Base-by-base conservation (phyloP, 2,329 filamentous ascomycete species). In the Botrytis elliptica region DNA sequence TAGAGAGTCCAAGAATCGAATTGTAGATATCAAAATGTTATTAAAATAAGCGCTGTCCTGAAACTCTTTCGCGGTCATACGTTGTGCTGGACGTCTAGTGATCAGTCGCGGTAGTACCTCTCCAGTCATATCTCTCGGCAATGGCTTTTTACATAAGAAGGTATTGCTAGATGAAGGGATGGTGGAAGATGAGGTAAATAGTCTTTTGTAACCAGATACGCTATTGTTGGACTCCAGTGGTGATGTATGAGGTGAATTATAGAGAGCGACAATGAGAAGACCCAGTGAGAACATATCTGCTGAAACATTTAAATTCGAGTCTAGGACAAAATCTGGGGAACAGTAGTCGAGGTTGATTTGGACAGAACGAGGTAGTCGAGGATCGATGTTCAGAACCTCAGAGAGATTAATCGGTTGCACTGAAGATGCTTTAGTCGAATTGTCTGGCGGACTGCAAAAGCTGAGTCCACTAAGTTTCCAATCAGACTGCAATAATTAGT, bases 401-500 rank as follows among this genome's bases (percentile, higher is more conserved):
- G 92, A 91, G 33, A 98, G 87, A 76, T 90, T 93, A 77, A 98
- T 91, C 16, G 93, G 92, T 60, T 91, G 88, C 67, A 97, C 89
- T 6, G 93, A 92, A 4, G 93, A 92, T 64, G 91, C 86, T 77
- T 92, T 91, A 42, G 89, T 91, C 33, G 92, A 93, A 78, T 89
- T 88, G 78, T 94, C 92, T 67, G 93, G 89, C 22, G 94, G 93
- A 64, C 93, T 93, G 81, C 92, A 93, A 82, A 98, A 99, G 0
- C 92, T 90, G 57, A 99, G 87, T n/a, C 95, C 96, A 78, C 94
- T 95, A 75, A 99, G 93, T 82, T 99, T 99, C 96, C 96, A 99
- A 83, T 99, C 96, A 66, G 93, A 97, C 91, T 93, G 79, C 79
- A 75, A 83, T 76, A 83, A 75, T 81, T 71, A 81, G 80, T 82